Evolutionary conservation across 768 basidiomycete genomes (phyloP).

Genomic region (Pseudohyphozyma bogoriensis): DNA sequence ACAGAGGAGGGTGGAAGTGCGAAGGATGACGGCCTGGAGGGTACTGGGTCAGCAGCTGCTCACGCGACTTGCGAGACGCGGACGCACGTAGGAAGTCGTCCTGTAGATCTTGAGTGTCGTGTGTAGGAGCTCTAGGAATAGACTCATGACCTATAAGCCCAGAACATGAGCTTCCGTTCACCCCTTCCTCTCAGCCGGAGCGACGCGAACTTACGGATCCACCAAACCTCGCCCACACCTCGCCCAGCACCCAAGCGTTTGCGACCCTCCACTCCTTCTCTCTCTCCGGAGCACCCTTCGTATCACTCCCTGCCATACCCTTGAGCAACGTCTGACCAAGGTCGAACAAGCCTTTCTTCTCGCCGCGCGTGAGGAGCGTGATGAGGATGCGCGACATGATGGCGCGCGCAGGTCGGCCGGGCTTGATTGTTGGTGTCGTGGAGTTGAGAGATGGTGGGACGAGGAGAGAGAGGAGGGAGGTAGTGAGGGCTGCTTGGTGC

Average conservation of each 20-base stretch:
- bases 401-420: slow-evolving; percentile 76
- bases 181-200: slow-evolving; percentile 1
- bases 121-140: slow-evolving; percentile 71
- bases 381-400: slow-evolving; percentile 68
- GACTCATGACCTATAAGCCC: slow-evolving; percentile 72
- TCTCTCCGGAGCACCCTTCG: slow-evolving; percentile 44
- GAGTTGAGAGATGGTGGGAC: slow-evolving; percentile 44
- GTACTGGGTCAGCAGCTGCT: not conserved
- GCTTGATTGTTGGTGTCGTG: slow-evolving; percentile 53
- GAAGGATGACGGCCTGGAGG: slow-evolving; percentile 63
- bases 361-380: slow-evolving; percentile 62
- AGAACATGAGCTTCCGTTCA: not conserved
- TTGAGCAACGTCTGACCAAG: slow-evolving; percentile 67
- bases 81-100: slow-evolving; percentile 58
- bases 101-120: slow-evolving; percentile 57
- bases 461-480: slow-evolving; percentile 57
- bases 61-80: not conserved
- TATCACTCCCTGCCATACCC: slow-evolving; percentile 51
- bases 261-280: slow-evolving; percentile 60
- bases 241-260: slow-evolving; percentile 47
- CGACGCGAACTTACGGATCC: slow-evolving; percentile 73
- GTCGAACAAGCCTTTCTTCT: slow-evolving; percentile 77
- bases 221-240: slow-evolving; percentile 75
- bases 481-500: slow-evolving; percentile 54
- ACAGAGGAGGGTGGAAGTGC: slow-evolving; percentile 66